Base-by-base conservation (phyloP, 257 asterid species). In the Scutellaria minor region DNA sequence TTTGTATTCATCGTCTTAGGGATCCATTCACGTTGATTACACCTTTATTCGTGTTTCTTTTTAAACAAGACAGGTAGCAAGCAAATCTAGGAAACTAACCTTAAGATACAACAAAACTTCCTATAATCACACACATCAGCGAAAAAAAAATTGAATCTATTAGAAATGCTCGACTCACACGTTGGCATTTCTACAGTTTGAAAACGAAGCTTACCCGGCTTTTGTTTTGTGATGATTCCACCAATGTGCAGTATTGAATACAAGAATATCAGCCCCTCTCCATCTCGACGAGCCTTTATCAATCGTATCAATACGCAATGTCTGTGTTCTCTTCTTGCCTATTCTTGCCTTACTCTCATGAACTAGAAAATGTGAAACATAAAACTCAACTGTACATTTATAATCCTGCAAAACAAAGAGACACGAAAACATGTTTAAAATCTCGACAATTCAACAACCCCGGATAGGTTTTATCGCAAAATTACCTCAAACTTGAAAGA, bases 161-260 rank as follows among this genome's bases (percentile, higher is more conserved):
- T 31, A 31, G 37, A 31, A 31, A 31, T 31, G 37, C 5, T 31
- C 37, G 37, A 31, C 37, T 31, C 37, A 31, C 5, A 31, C 5
- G 5, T 31, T 2, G 5, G 37, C 37, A 31, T 31, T 31, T 31
- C 37, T 3, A 47, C 40, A 22, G 27, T 3, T 51, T 12, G 59
- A 66, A 40, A 74, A 39, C 1, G 44, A 46, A 57, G 69, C 84
- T 79, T 63, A 91, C 99, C 99, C 97, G 0, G 98, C 88, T 83
- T 86, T 90, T 6, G 97, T 90, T 77, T 95, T 95, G 47, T 80
- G 85, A 85, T 92, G 98, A 64, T 54, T 87, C 99, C 98, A 95
- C 98, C 97, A 95, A 73, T 95, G 98, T 60, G 97, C 97, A 51
- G 96, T 91, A 71, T 95, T 95, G 83, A 95, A 95, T 7, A 92